Conservation (phyloP, 163 green algal genomes). For the Coccomyxa subellipsoidea region DNA sequence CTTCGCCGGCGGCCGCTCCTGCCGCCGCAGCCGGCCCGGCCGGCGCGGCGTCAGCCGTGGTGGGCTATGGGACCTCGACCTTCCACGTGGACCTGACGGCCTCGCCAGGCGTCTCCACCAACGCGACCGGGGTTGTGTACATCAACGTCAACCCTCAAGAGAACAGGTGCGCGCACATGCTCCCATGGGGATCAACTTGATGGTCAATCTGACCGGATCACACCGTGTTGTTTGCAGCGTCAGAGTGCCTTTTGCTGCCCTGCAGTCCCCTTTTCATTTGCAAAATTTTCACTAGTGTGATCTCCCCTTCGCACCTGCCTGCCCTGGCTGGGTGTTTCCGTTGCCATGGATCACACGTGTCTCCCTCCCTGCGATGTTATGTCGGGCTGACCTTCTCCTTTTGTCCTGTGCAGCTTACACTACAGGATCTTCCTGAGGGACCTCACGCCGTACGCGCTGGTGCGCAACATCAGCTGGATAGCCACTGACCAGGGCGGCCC, state of each 20-base stretch:
- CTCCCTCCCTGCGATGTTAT: too few relatives aligned
- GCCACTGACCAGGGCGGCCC: background rate
- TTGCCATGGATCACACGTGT: too few relatives aligned
- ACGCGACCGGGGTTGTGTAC: background rate
- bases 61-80: background rate
- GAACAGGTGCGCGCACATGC: background rate
- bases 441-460: background rate
- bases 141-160: background rate
- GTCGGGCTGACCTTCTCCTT: too few relatives aligned
- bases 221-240: too few relatives aligned
- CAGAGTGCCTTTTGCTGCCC: too few relatives aligned
- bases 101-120: background rate
- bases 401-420: background rate
- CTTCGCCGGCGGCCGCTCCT: background rate
- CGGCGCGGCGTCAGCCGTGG: background rate
- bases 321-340: too few relatives aligned
- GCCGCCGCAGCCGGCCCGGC: too few relatives aligned
- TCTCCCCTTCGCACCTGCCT: too few relatives aligned
- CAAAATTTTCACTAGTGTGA: too few relatives aligned
- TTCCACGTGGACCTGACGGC: slow-evolving; percentile 3
- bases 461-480: background rate
- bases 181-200: too few relatives aligned
- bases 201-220: too few relatives aligned
- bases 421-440: background rate
- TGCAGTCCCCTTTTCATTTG: too few relatives aligned